phyloP scores from a whole-genome alignment of 2,329 filamentous ascomycete genomes.

The Calonectria ilicicola region DNA sequence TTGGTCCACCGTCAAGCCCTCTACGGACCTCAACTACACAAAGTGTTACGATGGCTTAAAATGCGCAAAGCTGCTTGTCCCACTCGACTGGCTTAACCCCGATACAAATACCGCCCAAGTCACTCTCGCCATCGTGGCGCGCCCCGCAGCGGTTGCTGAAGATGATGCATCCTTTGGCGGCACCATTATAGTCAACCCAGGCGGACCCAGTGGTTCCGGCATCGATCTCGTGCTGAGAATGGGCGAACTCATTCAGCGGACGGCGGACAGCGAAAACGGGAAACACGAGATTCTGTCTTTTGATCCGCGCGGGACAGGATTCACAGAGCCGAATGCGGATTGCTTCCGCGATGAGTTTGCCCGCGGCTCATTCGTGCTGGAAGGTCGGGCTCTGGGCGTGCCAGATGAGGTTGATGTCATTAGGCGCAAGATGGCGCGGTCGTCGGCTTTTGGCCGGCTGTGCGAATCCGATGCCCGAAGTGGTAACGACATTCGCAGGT shows the following conservation, averaged over 20 bases:
- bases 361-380: slow-evolving; percentile 44
- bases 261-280: slow-evolving; percentile 41
- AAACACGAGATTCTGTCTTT: slow-evolving; percentile 58
- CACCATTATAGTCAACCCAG: slow-evolving; percentile 58
- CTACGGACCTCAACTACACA: slow-evolving; percentile 51
- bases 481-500: slow-evolving; percentile 45
- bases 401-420: slow-evolving; percentile 37
- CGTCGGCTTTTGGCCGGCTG: slow-evolving; percentile 41
- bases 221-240: slow-evolving; percentile 41
- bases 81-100: slow-evolving; percentile 55
- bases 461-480: slow-evolving; percentile 40
- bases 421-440: slow-evolving; percentile 36
- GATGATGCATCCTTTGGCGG: slow-evolving; percentile 55
- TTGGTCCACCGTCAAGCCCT: slow-evolving; percentile 51
- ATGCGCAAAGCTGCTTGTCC: slow-evolving; percentile 57
- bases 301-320: slow-evolving; percentile 57
- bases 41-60: slow-evolving; percentile 52
- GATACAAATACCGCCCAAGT: slow-evolving; percentile 44
- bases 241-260: slow-evolving; percentile 46
- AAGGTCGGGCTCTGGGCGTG: slow-evolving; percentile 47
- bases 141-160: slow-evolving; percentile 53
- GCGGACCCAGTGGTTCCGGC: slow-evolving; percentile 58
- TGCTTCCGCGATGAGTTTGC: slow-evolving; percentile 52
- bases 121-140: slow-evolving; percentile 55
- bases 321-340: slow-evolving; percentile 51